Percentiles rank a stretch among this genome's conserved stretches.
Conservation (phyloP, 441 rosid species). For the Euphorbia schlechtendalii region DNA sequence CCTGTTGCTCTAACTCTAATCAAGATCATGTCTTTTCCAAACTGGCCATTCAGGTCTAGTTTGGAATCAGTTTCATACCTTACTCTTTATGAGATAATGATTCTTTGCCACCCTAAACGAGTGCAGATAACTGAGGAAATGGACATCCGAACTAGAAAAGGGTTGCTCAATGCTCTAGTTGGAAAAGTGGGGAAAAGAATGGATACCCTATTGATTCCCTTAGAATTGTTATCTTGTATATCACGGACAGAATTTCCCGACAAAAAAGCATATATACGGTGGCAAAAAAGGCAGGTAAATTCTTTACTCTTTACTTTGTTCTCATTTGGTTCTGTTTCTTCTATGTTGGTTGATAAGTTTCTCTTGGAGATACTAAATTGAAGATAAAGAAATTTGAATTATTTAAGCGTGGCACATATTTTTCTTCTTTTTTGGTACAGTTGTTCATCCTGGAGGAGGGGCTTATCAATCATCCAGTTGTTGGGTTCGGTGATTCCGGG, state of each 20-base stretch:
- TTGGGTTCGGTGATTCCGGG: constrained; percentile 95
- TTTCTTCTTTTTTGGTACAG: constrained; percentile 40
- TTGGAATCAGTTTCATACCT: not conserved
- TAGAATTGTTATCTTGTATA: constrained; percentile 83
- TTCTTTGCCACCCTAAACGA: not conserved
- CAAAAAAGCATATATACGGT: constrained; percentile 87
- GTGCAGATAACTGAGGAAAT: constrained; percentile 87
- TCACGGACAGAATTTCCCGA: constrained; percentile 97
- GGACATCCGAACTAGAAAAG: constrained; percentile 95
- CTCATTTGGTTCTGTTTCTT: not conserved
- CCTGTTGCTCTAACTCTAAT: too few species aligned
- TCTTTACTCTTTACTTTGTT: constrained; percentile 14
- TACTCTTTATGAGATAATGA: not conserved
- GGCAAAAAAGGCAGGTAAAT: constrained; percentile 99
- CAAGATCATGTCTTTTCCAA: too few species aligned
- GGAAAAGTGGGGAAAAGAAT: constrained; percentile 96
- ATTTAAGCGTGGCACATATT: constrained; percentile 18
- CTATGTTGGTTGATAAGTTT: constrained; percentile 9
- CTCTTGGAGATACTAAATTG: constrained; percentile 15
- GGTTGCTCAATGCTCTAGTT: constrained; percentile 79
- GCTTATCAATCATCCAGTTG: constrained; percentile 79
- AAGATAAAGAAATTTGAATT: constrained; percentile 11
- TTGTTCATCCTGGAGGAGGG: constrained; percentile 95
- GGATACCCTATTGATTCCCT: constrained; percentile 80
- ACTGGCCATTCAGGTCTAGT: not conserved